phyloP scores from a whole-genome alignment of 176 grass and related monocot genomes.

The Cymbopogon citratus region DNA sequence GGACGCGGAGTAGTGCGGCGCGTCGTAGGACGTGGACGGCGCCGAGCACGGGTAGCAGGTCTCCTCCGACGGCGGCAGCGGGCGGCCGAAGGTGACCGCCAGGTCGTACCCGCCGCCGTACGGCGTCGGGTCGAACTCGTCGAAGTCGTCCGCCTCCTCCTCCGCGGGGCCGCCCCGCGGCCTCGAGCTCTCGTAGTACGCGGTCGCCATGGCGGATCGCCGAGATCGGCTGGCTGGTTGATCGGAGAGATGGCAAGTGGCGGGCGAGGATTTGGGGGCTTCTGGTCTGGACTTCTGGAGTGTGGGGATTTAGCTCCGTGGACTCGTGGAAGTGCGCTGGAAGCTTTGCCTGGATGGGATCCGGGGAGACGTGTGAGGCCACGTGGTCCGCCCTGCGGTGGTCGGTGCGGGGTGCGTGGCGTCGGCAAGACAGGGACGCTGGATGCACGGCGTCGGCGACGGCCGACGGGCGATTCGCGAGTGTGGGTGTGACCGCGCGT shows the following conservation, averaged over 20 bases:
- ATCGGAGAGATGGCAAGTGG: conserved; percentile 3
- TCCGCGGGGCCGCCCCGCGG: conserved; percentile 9
- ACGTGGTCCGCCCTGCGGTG: conserved; percentile 10
- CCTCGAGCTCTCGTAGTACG: not conserved
- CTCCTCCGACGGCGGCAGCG: conserved; percentile 76
- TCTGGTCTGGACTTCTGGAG: not conserved
- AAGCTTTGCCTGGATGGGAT: not conserved
- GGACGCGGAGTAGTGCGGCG: conserved; percentile 54
- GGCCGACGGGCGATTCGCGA: not conserved
- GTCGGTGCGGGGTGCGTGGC: not conserved
- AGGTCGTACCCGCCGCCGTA: conserved; percentile 93
- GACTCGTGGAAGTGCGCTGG: not conserved
- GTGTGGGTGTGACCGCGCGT: no score
- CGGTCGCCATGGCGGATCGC: conserved; percentile 27
- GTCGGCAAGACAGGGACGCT: not conserved
- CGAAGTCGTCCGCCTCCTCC: conserved; percentile 69
- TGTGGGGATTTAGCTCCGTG: not conserved
- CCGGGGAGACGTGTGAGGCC: conserved; percentile 16
- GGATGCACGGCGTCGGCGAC: not conserved
- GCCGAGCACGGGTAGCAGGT: conserved; percentile 69
- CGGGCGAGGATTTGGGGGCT: not conserved
- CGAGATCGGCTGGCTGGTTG: not conserved
- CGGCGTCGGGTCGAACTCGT: conserved; percentile 80
- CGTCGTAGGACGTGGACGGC: conserved; percentile 66
- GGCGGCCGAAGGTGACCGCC: conserved; percentile 59